A percentile compares a stretch with the other conserved stretches of the same genome.
Conservation (phyloP, 768 basidiomycete genomes). For the Mycena floridula region DNA sequence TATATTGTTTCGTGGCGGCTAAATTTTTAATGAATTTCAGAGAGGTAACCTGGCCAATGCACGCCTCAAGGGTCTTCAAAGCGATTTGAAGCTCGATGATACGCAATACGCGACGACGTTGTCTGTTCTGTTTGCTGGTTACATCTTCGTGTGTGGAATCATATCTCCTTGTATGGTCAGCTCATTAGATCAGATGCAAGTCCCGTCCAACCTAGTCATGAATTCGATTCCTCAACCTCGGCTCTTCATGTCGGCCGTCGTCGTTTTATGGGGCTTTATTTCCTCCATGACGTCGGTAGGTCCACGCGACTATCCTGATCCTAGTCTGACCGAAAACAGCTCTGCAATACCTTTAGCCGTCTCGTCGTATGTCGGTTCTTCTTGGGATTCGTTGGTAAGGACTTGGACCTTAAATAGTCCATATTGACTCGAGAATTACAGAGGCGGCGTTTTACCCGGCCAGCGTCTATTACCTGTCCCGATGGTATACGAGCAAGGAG, state of each 20-base stretch:
- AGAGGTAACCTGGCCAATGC: conserved; percentile 12
- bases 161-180: neutral
- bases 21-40: conserved; percentile 3
- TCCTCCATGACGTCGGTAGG: conserved; percentile 28
- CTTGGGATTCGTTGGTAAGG: conserved; percentile 28
- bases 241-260: conserved; percentile 17
- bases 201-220: conserved; percentile 23
- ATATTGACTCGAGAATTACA: neutral
- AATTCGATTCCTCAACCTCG: conserved; percentile 24
- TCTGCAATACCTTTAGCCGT: conserved; percentile 20
- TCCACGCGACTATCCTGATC: neutral
- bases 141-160: conserved; percentile 11
- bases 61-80: conserved; percentile 17
- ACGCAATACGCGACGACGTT: conserved; percentile 16
- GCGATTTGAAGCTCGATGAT: conserved; percentile 16
- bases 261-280: conserved; percentile 29
- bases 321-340: conserved; percentile 1
- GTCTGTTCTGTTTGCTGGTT: conserved; percentile 19
- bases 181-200: conserved; percentile 12
- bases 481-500: conserved; percentile 34
- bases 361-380: conserved; percentile 27
- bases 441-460: conserved; percentile 22
- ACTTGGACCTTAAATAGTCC: neutral
- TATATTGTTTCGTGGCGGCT: neutral
- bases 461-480: conserved; percentile 25